These are phyloP conservation scores for Cytospora leucostoma DNA, from an alignment of 2,329 filamentous ascomycete species.

Conservation along the genomic window DNA sequence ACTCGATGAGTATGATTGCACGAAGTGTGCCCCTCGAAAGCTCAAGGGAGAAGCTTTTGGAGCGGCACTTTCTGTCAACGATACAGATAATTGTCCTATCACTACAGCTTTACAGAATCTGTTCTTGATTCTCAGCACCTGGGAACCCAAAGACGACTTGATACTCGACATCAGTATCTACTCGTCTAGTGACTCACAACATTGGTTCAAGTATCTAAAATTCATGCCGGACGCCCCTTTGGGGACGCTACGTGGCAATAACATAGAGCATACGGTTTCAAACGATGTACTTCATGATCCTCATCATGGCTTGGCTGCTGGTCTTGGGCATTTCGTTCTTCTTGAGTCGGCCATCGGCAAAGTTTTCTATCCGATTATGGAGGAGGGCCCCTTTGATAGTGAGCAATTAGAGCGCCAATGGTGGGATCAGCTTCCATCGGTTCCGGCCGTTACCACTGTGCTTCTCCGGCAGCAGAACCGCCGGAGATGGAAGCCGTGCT, in stretches of 20 bases:
- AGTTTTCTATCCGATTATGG: conserved; percentile 32
- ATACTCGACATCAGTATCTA: conserved; percentile 37
- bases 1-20: conserved; percentile 36
- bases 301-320: conserved; percentile 33
- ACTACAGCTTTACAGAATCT: conserved; percentile 30
- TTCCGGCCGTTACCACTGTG: conserved; percentile 35
- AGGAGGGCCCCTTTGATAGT: conserved; percentile 30
- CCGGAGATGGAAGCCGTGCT: conserved; percentile 35
- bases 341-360: conserved; percentile 26
- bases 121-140: conserved; percentile 36
- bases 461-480: conserved; percentile 39
- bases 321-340: conserved; percentile 29
- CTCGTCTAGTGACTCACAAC: conserved; percentile 36
- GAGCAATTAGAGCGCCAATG: conserved; percentile 31
- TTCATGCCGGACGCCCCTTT: conserved; percentile 33
- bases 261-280: conserved; percentile 22
- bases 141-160: conserved; percentile 33
- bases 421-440: conserved; percentile 34
- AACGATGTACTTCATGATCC: conserved; percentile 23
- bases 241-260: not conserved
- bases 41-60: no score
- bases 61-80: conserved; percentile 21
- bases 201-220: conserved; percentile 37
- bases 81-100: conserved; percentile 28
- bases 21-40: conserved; percentile 25